phyloP scores from a whole-genome alignment of 805 yeast genomes.

The Metschnikowia dekortorum region DNA sequence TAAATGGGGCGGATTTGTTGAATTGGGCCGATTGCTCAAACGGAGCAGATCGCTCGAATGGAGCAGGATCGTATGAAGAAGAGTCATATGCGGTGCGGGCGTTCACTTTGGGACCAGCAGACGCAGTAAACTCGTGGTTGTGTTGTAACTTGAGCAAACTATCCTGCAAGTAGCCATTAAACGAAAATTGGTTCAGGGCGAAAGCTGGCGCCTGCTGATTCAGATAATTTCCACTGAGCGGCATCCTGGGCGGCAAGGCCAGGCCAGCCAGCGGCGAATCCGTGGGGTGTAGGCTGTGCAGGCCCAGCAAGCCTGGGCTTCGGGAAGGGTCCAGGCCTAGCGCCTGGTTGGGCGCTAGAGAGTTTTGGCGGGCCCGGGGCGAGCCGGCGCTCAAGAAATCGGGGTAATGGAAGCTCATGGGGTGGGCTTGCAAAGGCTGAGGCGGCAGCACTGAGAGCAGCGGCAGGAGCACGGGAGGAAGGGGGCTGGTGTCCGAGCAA shows the following conservation, averaged over 20 bases:
- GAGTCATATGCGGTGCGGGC: neutral
- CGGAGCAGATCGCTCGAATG: neutral
- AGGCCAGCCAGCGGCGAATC: neutral
- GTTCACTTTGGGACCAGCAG: neutral
- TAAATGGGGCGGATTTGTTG: too few relatives aligned
- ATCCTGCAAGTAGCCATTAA: slow-evolving; percentile 5
- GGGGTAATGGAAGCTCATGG: slow-evolving; percentile 34
- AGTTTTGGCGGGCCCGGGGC: slow-evolving; percentile 2
- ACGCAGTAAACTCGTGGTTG: neutral
- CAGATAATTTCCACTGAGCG: neutral
- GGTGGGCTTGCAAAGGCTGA: neutral
- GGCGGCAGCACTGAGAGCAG: neutral
- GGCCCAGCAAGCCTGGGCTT: neutral
- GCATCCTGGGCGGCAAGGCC: neutral
- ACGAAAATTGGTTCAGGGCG: slow-evolving; percentile 1
- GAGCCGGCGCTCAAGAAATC: slow-evolving; percentile 22
- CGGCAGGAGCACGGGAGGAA: neutral
- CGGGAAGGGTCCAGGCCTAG: neutral
- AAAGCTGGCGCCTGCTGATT: neutral
- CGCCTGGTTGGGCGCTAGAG: slow-evolving; percentile 1
- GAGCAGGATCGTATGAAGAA: neutral
- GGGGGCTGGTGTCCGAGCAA: neutral
- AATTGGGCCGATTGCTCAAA: too few relatives aligned
- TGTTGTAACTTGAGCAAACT: slow-evolving; percentile 8
- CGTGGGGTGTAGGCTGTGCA: neutral